These are phyloP conservation scores for Zymoseptoria tritici DNA, from an alignment of 2,329 filamentous ascomycete genomes.

Conservation along the genomic window DNA sequence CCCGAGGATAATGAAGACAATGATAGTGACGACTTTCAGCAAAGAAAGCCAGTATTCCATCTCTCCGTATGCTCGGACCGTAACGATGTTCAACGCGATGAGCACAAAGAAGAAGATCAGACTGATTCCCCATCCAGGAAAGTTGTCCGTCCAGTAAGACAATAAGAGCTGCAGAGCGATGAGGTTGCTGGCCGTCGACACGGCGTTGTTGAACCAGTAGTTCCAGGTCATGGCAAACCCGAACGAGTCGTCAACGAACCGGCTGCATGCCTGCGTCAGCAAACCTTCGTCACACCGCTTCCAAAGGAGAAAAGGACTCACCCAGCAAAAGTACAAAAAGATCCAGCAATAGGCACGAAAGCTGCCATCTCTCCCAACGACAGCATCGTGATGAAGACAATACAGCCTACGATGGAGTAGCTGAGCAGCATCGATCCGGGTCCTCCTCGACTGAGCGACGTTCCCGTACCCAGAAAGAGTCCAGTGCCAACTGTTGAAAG, in stretches of 20 bases:
- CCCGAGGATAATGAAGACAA: constrained; percentile 55
- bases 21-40: constrained; percentile 48
- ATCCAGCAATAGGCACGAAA: constrained; percentile 68
- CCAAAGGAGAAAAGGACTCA: constrained; percentile 55
- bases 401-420: constrained; percentile 58
- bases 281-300: constrained; percentile 39
- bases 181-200: constrained; percentile 53
- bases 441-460: constrained; percentile 41
- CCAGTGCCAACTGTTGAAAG: constrained; percentile 30
- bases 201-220: constrained; percentile 61
- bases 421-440: constrained; percentile 64
- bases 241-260: constrained; percentile 71
- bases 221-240: constrained; percentile 62
- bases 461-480: constrained; percentile 54
- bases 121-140: constrained; percentile 57
- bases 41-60: constrained; percentile 52
- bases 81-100: constrained; percentile 46
- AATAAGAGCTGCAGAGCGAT: constrained; percentile 53
- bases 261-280: neutral
- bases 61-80: constrained; percentile 45
- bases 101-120: constrained; percentile 54
- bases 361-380: constrained; percentile 77
- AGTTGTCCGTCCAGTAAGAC: constrained; percentile 55
- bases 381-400: constrained; percentile 76
- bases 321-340: constrained; percentile 56